phyloP scores from a whole-genome alignment of 73 alveolate species.

The Halteria grandinella region DNA sequence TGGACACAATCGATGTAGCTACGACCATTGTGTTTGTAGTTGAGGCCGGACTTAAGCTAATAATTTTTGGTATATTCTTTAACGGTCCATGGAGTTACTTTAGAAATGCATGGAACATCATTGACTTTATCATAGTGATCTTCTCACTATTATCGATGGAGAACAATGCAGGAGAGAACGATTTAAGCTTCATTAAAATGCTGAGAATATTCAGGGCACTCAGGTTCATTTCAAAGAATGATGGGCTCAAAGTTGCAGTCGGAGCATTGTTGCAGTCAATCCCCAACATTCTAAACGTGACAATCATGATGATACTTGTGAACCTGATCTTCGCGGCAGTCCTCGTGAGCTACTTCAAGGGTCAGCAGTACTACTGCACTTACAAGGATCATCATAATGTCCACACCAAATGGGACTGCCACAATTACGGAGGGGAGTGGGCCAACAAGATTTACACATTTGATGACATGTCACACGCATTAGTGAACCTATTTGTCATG shows the following conservation, averaged over 20 bases:
- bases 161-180: background rate
- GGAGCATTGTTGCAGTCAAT: slow-evolving; percentile 26
- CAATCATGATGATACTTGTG: background rate
- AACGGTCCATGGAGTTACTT: slow-evolving; percentile 25
- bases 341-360: slow-evolving; percentile 33
- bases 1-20: slow-evolving; percentile 51
- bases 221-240: slow-evolving; percentile 28
- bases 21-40: slow-evolving; percentile 52
- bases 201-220: slow-evolving; percentile 39
- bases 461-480: slow-evolving; percentile 67
- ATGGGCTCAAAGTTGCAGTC: slow-evolving; percentile 43
- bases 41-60: slow-evolving; percentile 57
- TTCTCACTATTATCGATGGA: slow-evolving; percentile 16
- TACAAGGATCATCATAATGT: too few species aligned
- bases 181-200: background rate
- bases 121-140: slow-evolving; percentile 37
- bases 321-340: slow-evolving; percentile 28
- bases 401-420: slow-evolving; percentile 1
- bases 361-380: slow-evolving; percentile 11
- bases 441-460: slow-evolving; percentile 48
- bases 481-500: slow-evolving; percentile 36
- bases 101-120: slow-evolving; percentile 33
- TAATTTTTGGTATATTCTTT: slow-evolving; percentile 60
- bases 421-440: slow-evolving; percentile 75
- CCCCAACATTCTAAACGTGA: slow-evolving; percentile 37